Evolutionary conservation across 2,329 filamentous ascomycete species (phyloP).

Genomic region (Penicillium hordei): DNA sequence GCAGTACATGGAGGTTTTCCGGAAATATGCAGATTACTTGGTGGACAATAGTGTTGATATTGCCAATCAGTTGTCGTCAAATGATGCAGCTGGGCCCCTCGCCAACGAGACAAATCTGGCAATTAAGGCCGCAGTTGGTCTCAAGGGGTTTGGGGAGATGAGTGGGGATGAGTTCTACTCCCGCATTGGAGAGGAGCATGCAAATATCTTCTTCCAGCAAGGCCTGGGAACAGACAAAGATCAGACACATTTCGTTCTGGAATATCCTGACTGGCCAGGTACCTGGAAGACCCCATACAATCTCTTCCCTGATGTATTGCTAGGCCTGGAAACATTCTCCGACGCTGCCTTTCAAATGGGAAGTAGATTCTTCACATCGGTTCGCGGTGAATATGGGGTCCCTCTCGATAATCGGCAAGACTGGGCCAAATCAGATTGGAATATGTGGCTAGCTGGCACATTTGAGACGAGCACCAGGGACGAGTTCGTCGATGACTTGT

Average conservation of each 20-base stretch:
- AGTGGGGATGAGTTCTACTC: conserved; percentile 41
- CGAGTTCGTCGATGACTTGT: conserved; percentile 44
- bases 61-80: conserved; percentile 43
- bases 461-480: conserved; percentile 30
- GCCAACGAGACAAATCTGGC: conserved; percentile 50
- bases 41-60: conserved; percentile 41
- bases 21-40: no score
- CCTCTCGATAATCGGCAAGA: conserved; percentile 42
- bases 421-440: conserved; percentile 49
- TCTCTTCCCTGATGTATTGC: conserved; percentile 43
- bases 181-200: conserved; percentile 36
- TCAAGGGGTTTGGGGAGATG: conserved; percentile 47
- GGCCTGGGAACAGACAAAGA: conserved; percentile 37
- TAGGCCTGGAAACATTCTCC: conserved; percentile 42
- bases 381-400: conserved; percentile 40
- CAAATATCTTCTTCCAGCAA: conserved; percentile 36
- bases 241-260: conserved; percentile 43
- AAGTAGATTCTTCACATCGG: conserved; percentile 37
- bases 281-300: conserved; percentile 45
- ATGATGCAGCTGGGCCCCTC: conserved; percentile 43
- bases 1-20: no score
- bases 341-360: conserved; percentile 38
- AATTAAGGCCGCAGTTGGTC: conserved; percentile 49
- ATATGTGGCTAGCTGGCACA: conserved; percentile 44
- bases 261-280: conserved; percentile 36